Evolutionary conservation across 106 monocot genomes (phyloP).

Genomic region (Apostasia shenzhenica): DNA sequence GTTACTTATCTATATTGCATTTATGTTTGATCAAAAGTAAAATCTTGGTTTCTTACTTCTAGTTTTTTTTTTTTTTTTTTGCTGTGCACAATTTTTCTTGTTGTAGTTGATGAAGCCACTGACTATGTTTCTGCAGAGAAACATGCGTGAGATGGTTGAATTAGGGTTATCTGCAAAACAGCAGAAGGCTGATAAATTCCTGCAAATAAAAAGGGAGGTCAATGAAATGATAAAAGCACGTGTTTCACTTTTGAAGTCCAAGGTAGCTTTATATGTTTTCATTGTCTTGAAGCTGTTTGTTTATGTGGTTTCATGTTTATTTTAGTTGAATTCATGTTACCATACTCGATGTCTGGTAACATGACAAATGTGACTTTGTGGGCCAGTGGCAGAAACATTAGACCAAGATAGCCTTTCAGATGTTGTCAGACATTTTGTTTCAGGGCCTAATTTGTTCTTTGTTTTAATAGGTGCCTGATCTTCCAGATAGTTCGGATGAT

Average conservation of each 20-base stretch:
- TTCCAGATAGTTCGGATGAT: slow-evolving; percentile 67
- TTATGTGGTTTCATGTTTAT: neutral
- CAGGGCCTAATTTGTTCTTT: neutral
- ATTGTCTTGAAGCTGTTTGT: neutral
- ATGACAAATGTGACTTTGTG: too few species aligned
- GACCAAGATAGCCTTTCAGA: neutral
- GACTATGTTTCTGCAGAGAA: slow-evolving; percentile 50
- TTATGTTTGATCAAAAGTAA: too few species aligned
- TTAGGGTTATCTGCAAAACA: slow-evolving; percentile 83
- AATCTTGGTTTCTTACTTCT: too few species aligned
- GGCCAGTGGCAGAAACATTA: too few species aligned
- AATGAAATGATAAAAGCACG: slow-evolving; percentile 79
- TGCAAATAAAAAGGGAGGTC: slow-evolving; percentile 77
- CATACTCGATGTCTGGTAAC: too few species aligned
- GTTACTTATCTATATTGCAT: too few species aligned
- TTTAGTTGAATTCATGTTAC: neutral
- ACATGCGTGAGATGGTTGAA: slow-evolving; percentile 91
- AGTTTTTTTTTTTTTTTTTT: too few species aligned
- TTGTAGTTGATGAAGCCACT: slow-evolving; percentile 6
- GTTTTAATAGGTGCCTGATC: slow-evolving; percentile 44
- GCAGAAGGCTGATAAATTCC: slow-evolving; percentile 65
- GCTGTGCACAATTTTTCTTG: too few species aligned
- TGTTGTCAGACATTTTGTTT: neutral
- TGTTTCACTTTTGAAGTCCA: slow-evolving; percentile 40
- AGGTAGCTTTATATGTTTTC: slow-evolving; percentile 29